Evolutionary conservation across 2,329 filamentous ascomycete species (phyloP).

Genomic region (Colletotrichum salicis): DNA sequence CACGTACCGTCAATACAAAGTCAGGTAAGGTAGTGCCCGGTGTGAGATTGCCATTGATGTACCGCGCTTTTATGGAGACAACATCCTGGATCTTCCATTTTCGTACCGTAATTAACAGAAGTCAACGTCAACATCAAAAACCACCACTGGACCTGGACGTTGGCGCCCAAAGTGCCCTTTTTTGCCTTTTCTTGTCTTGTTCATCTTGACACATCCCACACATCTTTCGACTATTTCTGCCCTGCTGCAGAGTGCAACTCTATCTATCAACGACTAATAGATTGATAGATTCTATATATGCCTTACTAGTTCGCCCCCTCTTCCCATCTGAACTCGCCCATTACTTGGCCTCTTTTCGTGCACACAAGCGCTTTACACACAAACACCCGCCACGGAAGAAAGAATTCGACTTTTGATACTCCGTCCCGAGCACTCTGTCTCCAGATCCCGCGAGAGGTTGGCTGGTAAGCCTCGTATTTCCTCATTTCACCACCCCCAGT

Average conservation of each 20-base stretch:
- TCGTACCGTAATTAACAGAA: background rate
- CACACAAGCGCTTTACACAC: background rate
- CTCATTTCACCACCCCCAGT: background rate
- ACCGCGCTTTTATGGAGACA: background rate
- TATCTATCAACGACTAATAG: background rate
- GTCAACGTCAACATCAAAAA: background rate
- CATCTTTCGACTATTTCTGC: background rate
- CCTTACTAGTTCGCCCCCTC: conserved; percentile 19
- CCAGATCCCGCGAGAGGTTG: background rate
- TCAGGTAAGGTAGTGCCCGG: background rate
- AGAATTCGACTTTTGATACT: background rate
- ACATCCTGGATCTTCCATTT: conserved; percentile 10
- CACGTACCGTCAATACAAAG: background rate
- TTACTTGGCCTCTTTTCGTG: background rate
- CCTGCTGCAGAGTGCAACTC: conserved; percentile 7
- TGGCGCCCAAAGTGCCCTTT: background rate
- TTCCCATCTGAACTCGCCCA: conserved; percentile 5
- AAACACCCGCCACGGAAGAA: background rate
- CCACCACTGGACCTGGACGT: background rate
- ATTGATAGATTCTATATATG: conserved; percentile 21
- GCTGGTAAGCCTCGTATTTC: conserved; percentile 25
- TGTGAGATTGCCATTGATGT: conserved; percentile 6
- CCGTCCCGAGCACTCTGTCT: background rate
- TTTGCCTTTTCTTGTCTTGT: background rate
- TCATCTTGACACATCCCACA: background rate